Base-by-base conservation (phyloP, 768 basidiomycete species). In the Russula virescens region DNA sequence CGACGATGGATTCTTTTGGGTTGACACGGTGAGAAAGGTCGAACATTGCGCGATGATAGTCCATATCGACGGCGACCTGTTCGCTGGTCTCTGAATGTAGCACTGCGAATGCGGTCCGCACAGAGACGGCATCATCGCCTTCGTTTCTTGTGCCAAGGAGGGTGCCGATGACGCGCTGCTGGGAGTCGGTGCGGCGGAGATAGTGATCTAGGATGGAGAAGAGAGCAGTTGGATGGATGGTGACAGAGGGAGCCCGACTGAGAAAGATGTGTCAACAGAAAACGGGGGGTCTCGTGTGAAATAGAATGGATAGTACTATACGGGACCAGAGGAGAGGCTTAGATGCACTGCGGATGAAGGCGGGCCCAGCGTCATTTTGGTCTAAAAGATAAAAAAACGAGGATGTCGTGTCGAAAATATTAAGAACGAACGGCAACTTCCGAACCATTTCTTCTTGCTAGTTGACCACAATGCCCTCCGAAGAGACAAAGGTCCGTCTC, bases 191-290 rank as follows among this genome's bases (percentile, higher is more conserved):
- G 63, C 93, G 85, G 19, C 96, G 89, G 55, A 98, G 86, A 75
- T 94, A 95, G 79, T 98, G 95, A 76, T 97, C 95, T 68, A 98
- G 86, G 78, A 98, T 91, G 57, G 93, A 88, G 73, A 97, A 92
- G 52, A 98, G 84, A 5, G 92, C 94, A 55, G 92, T 88, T 14
- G 96, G 94, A 72, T 95, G 92, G 64, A 98, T 83, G 52, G 87
- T 91, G 60, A 97, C 83, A 49, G 79, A 82, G 34, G 88, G 88
- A 61, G 85, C 79, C 43, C 87, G 85, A 58, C 91, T 93, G 70
- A n/a, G n/a, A 23, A 25, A 45, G 57, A 43, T 48, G 26, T 42
- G 46, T 55, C 16, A 55, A 25, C 47, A 21, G 18, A 14, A 48
- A 14, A 48, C 11, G 14, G 14, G 18, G 13, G 31, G 21, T 25